Evolutionary conservation across 441 rosid genomes (phyloP).

Genomic region (Bruguiera hainesii): DNA sequence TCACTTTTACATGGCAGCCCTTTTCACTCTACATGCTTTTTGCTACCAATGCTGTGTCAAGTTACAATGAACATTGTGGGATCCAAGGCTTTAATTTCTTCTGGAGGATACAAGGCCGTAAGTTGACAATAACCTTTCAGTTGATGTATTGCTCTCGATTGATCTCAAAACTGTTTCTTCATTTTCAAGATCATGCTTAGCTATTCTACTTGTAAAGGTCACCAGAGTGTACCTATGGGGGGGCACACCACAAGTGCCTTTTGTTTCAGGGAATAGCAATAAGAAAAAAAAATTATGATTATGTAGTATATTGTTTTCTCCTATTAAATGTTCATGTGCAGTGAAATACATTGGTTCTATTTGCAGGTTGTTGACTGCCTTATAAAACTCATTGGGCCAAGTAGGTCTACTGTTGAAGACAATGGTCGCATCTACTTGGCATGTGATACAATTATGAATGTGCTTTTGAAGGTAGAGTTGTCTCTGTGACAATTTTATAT

Average conservation of each 20-base stretch:
- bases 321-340: too few relatives aligned
- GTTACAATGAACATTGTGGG: constrained; percentile 70
- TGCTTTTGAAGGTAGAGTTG: constrained; percentile 70
- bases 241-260: background rate
- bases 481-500: constrained; percentile 14
- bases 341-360: constrained; percentile 4
- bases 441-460: constrained; percentile 79
- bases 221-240: background rate
- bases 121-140: constrained; percentile 29
- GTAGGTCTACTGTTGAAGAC: constrained; percentile 35
- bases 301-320: too few relatives aligned
- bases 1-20: constrained; percentile 48
- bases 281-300: too few relatives aligned
- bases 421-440: constrained; percentile 63
- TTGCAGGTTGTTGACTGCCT: constrained; percentile 76
- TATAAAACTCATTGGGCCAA: constrained; percentile 44
- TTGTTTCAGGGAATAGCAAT: background rate
- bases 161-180: background rate
- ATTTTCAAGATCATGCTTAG: background rate
- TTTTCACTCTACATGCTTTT: constrained; percentile 67
- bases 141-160: background rate
- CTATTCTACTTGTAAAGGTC: background rate
- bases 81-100: constrained; percentile 55
- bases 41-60: constrained; percentile 91
- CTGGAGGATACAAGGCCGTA: constrained; percentile 63